Base-by-base conservation (phyloP, 768 basidiomycete species). In the Kwoniella pini region DNA sequence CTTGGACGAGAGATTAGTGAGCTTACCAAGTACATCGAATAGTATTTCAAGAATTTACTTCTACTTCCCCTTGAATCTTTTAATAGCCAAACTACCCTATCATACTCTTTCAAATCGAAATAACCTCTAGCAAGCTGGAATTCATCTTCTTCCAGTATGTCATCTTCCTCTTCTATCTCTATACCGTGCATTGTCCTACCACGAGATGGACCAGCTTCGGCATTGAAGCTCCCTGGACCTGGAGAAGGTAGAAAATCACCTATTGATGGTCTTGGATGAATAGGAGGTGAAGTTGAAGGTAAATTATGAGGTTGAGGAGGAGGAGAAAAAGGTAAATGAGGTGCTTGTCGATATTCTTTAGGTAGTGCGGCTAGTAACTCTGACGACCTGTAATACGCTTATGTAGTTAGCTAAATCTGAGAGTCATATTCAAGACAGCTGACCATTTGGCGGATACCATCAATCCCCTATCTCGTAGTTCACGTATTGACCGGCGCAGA, bases 11-110 rank as follows among this genome's bases (percentile, higher is more conserved):
- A n/a, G 31, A 22, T 5, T 4, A 17, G 13, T 17, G 53, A 19
- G 82, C 88, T 82, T 76, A 96, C 96, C 77, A 99, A 81, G 76
- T 88, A 98, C 64, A 84, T 85, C 68, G 89, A 84, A 76, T 99
- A 98, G 19, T 87, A 76, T 45, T 83, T 82, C 63, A 97, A 67
- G 77, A 96, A 99, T 24, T 81, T 82, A 7, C 87, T 87, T 74
- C 88, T 88, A 24, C 85, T 77, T 66, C 89, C 88, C 67, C 77
- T 84, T 69, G 89, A 90, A 7, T 82, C 80, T 52, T 81, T 81
- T 49, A 98, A 78, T 57, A 85, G 78, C 67, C 87, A 84, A 5
- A 84, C 83, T 6, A 87, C 89, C 60, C 92, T 83, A 46, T 85
- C 81, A 68, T 88, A 88, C 69, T 98, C 93, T 70, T 87, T 86